Conservation (phyloP, 148 eudicot genomes). For the Linanthus parryae region DNA sequence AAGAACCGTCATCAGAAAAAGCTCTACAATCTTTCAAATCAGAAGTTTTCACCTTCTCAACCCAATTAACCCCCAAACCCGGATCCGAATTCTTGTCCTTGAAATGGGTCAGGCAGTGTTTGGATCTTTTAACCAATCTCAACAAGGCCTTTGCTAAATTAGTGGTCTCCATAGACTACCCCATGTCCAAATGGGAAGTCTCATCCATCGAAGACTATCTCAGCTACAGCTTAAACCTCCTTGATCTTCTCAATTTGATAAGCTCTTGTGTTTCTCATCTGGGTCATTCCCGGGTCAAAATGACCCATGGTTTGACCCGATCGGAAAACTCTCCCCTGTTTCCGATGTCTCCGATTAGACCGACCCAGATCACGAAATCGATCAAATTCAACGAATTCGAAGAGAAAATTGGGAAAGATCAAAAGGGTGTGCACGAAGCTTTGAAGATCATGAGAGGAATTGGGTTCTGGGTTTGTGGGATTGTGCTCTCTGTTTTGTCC, state of each 20-base stretch:
- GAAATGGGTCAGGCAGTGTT: constrained; percentile 23
- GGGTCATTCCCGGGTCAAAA: constrained; percentile 28
- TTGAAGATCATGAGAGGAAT: constrained; percentile 32
- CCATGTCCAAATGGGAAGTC: constrained; percentile 45
- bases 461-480: constrained; percentile 30
- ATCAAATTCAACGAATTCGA: constrained; percentile 9
- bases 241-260: constrained; percentile 41
- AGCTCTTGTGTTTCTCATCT: constrained; percentile 42
- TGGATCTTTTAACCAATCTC: constrained; percentile 24
- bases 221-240: constrained; percentile 34
- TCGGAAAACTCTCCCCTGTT: constrained; percentile 10
- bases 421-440: constrained; percentile 30
- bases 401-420: constrained; percentile 8
- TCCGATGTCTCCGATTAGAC: constrained; percentile 8
- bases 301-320: constrained; percentile 35
- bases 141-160: constrained; percentile 55
- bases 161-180: constrained; percentile 44
- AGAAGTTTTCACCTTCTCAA: constrained; percentile 20
- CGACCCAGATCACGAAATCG: constrained; percentile 17
- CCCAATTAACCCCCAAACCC: constrained; percentile 18
- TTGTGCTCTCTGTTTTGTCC: constrained; percentile 36
- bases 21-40: constrained; percentile 34
- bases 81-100: constrained; percentile 30
- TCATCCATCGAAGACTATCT: constrained; percentile 41
- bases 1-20: constrained; percentile 15